These are phyloP conservation scores for Taiozyma sp. DNA, from an alignment of 1,139 yeast species.

Conservation along the genomic window DNA sequence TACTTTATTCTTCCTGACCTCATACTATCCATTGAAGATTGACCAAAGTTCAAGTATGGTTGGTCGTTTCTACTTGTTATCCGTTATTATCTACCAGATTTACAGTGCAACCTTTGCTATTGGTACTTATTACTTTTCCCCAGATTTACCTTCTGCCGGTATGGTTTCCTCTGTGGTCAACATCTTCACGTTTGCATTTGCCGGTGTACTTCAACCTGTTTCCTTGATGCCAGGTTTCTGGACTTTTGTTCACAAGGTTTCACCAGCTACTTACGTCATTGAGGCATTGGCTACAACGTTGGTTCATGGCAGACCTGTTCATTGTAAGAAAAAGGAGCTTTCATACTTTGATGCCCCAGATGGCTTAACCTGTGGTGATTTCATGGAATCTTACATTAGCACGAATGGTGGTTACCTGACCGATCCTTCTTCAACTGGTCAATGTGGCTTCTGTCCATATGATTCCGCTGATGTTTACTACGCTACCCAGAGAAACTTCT, in stretches of 20 bases:
- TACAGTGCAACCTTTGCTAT: conserved; percentile 66
- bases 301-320: conserved; percentile 43
- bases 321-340: conserved; percentile 43
- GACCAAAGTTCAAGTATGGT: conserved; percentile 52
- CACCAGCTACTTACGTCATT: conserved; percentile 60
- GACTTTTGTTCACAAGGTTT: conserved; percentile 56
- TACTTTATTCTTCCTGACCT: conserved; percentile 59
- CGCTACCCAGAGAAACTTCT: conserved; percentile 38
- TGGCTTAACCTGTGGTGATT: conserved; percentile 47
- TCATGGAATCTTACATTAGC: conserved; percentile 39
- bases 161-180: conserved; percentile 57
- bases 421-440: conserved; percentile 35
- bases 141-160: conserved; percentile 68
- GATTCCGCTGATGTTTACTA: conserved; percentile 43
- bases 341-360: conserved; percentile 40
- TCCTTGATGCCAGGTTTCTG: conserved; percentile 53
- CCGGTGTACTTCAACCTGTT: conserved; percentile 73
- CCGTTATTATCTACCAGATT: conserved; percentile 48
- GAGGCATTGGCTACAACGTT: conserved; percentile 46
- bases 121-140: conserved; percentile 54
- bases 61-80: conserved; percentile 68
- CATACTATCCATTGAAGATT: conserved; percentile 80
- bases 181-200: conserved; percentile 64
- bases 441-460: conserved; percentile 48
- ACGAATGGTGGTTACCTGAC: conserved; percentile 50